phyloP scores from a whole-genome alignment of 1,139 yeast species.

The Kodamaea ohmeri region DNA sequence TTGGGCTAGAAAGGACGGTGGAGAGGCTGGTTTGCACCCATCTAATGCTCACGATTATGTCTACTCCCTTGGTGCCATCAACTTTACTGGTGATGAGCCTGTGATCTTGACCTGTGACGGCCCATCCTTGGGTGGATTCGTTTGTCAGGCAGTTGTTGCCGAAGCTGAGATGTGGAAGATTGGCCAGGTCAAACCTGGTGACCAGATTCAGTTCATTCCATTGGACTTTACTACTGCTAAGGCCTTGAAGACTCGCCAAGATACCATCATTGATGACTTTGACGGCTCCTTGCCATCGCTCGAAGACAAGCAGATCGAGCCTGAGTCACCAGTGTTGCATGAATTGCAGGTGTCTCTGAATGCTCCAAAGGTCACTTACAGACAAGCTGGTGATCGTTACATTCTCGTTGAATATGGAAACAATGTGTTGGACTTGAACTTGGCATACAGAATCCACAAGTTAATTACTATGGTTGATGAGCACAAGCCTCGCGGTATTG shows the following conservation, averaged over 20 bases:
- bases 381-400: slow-evolving; percentile 97
- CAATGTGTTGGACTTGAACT: slow-evolving; percentile 77
- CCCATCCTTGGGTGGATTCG: slow-evolving; percentile 96
- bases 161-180: slow-evolving; percentile 98
- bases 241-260: slow-evolving; percentile 58
- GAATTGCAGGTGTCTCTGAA: slow-evolving; percentile 44
- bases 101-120: slow-evolving; percentile 96
- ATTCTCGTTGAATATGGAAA: slow-evolving; percentile 91
- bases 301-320: slow-evolving; percentile 30
- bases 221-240: slow-evolving; percentile 68
- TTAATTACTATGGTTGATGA: slow-evolving; percentile 69
- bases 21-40: slow-evolving; percentile 97
- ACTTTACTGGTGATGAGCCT: slow-evolving; percentile 98
- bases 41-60: slow-evolving; percentile 97
- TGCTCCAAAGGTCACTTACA: slow-evolving; percentile 74
- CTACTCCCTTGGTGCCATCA: slow-evolving; percentile 92
- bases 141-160: slow-evolving; percentile 92
- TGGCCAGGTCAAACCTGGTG: slow-evolving; percentile 97
- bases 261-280: slow-evolving; percentile 46
- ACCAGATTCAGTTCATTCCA: slow-evolving; percentile 75
- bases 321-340: slow-evolving; percentile 63
- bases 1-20: slow-evolving; percentile 98
- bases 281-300: slow-evolving; percentile 41
- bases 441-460: slow-evolving; percentile 80
- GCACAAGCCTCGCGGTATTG: slow-evolving; percentile 70